Evolutionary conservation across 2,329 filamentous ascomycete genomes (phyloP), one percentile per base, ranked within the genome.

Genomic region (Pyrenophora tritici-repentis): DNA sequence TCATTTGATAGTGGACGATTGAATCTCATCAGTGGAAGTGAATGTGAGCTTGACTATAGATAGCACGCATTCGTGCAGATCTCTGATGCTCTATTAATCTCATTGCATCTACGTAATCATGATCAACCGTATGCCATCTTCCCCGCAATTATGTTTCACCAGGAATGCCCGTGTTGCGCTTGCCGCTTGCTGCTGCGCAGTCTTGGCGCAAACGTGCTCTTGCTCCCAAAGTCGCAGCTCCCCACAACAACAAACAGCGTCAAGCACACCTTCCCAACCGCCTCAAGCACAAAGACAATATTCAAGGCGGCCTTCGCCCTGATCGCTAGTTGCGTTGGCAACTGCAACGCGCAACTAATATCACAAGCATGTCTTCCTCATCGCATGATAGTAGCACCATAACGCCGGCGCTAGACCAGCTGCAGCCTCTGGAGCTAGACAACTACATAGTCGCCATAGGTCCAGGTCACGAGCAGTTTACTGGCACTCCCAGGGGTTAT

Each of bases 381-480:
- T 29, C 22, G 42, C 31, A 20, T 17, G 38, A 50, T 17, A 18
- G 36, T 2, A 14, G 38, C 17, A 29, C 47, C 24, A 39, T 57
- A 4, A 38, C 56, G 12, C 38, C 34, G n/a, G 53, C 46, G 4
- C 56, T 67, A 3, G 24, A 37, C 29, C 48, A 22, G 4, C 58
- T 67, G 5, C 53, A 65, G 14, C 48, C 47, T 2, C 56, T 63
- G 17, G 33, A 37, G n/a, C 22, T 47, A 5, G 59, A 70, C 16
- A 17, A 63, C 10, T 71, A 72, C 29, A 57, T 67, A 24, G 45
- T 66, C 36, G 65, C 63, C 1, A 64, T 68, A 33, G 62, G 68
- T 7, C 60, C 59, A 7, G 47, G 47, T 2, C 55, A 53, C 31
- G 45, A 53, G 36, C 60, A 65, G 24, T 67, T 72, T 17, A 56